A percentile compares a stretch with the other conserved stretches of the same genome.
These are phyloP conservation scores for Drosera spatulata DNA, from an alignment of 179 eudicot genomes.

Conservation along the genomic window DNA sequence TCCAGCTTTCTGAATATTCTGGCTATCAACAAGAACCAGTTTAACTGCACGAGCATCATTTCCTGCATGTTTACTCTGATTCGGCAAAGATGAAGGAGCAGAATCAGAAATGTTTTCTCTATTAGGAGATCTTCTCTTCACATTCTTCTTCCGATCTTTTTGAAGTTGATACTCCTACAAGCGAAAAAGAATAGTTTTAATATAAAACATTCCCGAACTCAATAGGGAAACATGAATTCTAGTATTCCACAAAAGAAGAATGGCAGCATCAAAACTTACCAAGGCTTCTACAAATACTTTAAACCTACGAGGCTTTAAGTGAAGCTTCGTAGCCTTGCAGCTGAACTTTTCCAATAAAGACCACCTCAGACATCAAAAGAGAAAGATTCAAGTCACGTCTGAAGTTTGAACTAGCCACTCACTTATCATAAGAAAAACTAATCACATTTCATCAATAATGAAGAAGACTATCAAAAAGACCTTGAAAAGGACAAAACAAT, in stretches of 20 bases:
- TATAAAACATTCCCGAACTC: neutral
- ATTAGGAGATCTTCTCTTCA: conserved; percentile 45
- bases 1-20: conserved; percentile 45
- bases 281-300: conserved; percentile 81
- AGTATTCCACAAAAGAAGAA: neutral
- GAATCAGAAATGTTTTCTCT: conserved; percentile 45
- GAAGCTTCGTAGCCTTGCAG: conserved; percentile 97
- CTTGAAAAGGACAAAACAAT: no score
- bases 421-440: neutral
- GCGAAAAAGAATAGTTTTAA: conserved; percentile 5
- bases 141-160: conserved; percentile 72
- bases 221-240: neutral
- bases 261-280: conserved; percentile 44
- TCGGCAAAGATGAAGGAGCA: conserved; percentile 23
- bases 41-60: conserved; percentile 45
- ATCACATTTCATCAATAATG: neutral
- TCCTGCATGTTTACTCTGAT: conserved; percentile 40
- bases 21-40: conserved; percentile 48
- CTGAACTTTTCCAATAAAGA: conserved; percentile 87
- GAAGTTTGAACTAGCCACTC: neutral
- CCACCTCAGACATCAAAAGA: conserved; percentile 52
- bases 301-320: conserved; percentile 89
- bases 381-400: neutral
- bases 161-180: conserved; percentile 83
- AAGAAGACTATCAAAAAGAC: no score